phyloP scores from a whole-genome alignment of 305 asterid species.

The Fraxinus velutina region DNA sequence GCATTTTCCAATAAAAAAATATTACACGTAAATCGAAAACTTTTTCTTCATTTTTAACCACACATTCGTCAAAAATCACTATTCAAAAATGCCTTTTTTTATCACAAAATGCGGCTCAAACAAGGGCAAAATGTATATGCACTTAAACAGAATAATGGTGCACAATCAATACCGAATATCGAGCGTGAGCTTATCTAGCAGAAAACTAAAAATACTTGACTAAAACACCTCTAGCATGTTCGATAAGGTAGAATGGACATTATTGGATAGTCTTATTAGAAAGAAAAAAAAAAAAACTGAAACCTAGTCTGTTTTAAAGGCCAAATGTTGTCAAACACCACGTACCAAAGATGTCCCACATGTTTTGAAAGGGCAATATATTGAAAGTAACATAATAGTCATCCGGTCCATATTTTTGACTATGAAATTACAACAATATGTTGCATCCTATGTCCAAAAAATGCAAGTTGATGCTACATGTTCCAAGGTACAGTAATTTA shows the following conservation, averaged over 20 bases:
- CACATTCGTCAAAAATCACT: neutral
- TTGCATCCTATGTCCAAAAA: neutral
- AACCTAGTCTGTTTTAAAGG: neutral
- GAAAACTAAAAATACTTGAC: neutral
- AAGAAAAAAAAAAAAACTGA: neutral
- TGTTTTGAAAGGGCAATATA: neutral
- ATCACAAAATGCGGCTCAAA: too few species aligned
- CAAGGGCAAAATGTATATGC: neutral
- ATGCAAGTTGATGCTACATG: conserved; percentile 5
- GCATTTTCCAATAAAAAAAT: neutral
- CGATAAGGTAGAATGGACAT: neutral
- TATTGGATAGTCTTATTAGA: neutral
- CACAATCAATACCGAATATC: neutral
- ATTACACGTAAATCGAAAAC: neutral
- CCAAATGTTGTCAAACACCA: neutral
- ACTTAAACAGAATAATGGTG: neutral
- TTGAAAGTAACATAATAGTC: neutral
- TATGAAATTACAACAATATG: neutral
- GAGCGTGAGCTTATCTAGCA: neutral
- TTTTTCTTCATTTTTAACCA: neutral
- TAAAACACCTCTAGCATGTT: neutral
- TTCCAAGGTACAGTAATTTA: neutral
- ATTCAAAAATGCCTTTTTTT: too few species aligned
- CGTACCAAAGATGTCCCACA: neutral
- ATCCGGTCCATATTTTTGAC: neutral